A percentile compares a stretch with the other conserved stretches of the same genome.
Conservation (phyloP, 495 filamentous ascomycete genomes). For the Aspergillus sparsus region DNA sequence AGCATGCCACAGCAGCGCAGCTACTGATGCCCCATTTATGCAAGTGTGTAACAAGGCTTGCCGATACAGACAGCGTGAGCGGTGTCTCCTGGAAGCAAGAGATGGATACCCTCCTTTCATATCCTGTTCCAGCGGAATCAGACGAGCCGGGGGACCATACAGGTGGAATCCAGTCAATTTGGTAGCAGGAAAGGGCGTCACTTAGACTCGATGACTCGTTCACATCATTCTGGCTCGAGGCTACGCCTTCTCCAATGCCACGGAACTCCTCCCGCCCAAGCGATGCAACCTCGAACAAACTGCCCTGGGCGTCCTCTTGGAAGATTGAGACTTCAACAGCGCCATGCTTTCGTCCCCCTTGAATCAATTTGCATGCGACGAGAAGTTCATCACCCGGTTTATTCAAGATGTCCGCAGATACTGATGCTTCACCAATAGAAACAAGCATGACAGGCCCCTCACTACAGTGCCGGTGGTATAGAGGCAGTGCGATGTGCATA, state of each 20-base stretch:
- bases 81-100: background rate
- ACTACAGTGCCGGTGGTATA: constrained; percentile 11
- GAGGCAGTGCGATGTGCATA: constrained; percentile 30
- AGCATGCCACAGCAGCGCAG: background rate
- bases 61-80: background rate
- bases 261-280: constrained; percentile 5
- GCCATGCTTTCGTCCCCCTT: background rate
- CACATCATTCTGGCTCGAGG: background rate
- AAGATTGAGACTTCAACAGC: constrained; percentile 10
- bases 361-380: background rate
- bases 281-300: background rate
- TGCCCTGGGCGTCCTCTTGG: constrained; percentile 1
- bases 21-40: background rate
- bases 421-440: constrained; percentile 8
- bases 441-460: constrained; percentile 8
- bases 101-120: background rate
- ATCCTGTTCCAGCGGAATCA: background rate
- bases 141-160: background rate
- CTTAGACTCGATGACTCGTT: background rate
- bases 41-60: background rate
- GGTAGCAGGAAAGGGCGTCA: background rate
- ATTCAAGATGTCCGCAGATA: constrained; percentile 9
- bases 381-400: constrained; percentile 9
- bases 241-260: background rate
- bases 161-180: background rate